phyloP scores from a whole-genome alignment of 208 protist species.

The Blastocrithidia nonstop region DNA sequence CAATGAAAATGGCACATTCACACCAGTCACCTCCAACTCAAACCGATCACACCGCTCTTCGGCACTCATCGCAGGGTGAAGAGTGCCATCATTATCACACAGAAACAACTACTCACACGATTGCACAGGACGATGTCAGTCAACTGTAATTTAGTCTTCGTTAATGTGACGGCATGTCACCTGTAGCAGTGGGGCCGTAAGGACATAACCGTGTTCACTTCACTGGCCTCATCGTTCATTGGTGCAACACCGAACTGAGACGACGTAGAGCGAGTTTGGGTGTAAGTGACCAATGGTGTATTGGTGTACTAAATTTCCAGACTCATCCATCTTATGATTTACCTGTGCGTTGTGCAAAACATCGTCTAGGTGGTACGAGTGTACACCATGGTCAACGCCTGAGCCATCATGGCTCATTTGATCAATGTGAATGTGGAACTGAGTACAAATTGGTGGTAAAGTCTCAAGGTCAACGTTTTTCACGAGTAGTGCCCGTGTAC shows the following conservation, averaged over 20 bases:
- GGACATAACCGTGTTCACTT: conserved; percentile 51
- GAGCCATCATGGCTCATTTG: conserved; percentile 35
- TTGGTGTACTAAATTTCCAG: neutral
- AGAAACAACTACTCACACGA: conserved; percentile 25
- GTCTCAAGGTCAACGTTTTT: conserved; percentile 24
- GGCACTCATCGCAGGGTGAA: conserved; percentile 27
- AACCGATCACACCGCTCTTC: conserved; percentile 29
- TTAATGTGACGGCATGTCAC: conserved; percentile 44
- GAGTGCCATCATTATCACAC: too few relatives aligned
- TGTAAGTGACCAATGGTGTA: conserved; percentile 38
- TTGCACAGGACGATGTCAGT: conserved; percentile 49
- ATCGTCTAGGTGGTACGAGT: neutral
- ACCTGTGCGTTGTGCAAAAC: neutral
- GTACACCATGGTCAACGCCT: neutral
- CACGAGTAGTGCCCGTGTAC: conserved; percentile 8
- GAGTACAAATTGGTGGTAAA: conserved; percentile 25
- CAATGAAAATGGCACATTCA: conserved; percentile 43
- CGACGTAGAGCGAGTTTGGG: conserved; percentile 64
- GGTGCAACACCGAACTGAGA: conserved; percentile 66
- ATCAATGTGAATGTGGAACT: conserved; percentile 65
- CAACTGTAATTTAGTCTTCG: conserved; percentile 60
- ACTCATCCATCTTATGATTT: neutral
- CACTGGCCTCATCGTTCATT: conserved; percentile 79
- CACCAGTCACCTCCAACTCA: conserved; percentile 67
- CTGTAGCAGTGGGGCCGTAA: conserved; percentile 69